Base-by-base conservation (phyloP, 495 filamentous ascomycete species). In the Chaetomidium leptoderma region DNA sequence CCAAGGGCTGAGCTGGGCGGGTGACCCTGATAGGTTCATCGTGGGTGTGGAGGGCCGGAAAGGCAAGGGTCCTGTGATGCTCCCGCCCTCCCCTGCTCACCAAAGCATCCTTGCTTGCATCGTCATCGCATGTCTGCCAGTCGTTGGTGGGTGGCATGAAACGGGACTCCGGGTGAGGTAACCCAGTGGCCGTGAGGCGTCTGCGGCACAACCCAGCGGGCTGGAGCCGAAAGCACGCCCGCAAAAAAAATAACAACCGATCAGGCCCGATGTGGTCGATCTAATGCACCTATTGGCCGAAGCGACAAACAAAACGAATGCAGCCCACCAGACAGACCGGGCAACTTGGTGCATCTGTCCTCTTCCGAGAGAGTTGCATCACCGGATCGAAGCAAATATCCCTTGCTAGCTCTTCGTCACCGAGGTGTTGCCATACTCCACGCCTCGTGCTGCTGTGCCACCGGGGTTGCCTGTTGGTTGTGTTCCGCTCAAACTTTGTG, bases 141-240 rank as follows among this genome's bases (percentile, higher is more conserved):
- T 43, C 29, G 55, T 62, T 58, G 60, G 44, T 33, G n/a, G 39
- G 37, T 35, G 48, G 36, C 29, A 16, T 62, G 60, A 61, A 61
- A 61, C 59, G 33, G 54, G 24, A 37, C 2, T 42, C 24, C 10
- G 33, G 27, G 46, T 35, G 46, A 52, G 46, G 51, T n/a, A 43
- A 30, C 58, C 49, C 55, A 52, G 35, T 49, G 48, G 48, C 51
- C 53, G 29, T n/a, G 53, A 53, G 55, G 37, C 37, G 29, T 57
- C 32, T 36, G 45, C 56, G 46, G 61, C 56, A 46, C 47, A 55
- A n/a, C 47, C 56, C 61, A 56, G 47, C 26, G 32, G 40, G 29
- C 46, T 54, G 61, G 61, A 63, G 40, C 61, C 61, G 61, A 63
- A 27, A 58, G 44, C 49, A 26, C 44, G 10, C 42, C 37, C 24